phyloP scores from a whole-genome alignment of 2,329 filamentous ascomycete genomes.

The Aspergillus intermedius region DNA sequence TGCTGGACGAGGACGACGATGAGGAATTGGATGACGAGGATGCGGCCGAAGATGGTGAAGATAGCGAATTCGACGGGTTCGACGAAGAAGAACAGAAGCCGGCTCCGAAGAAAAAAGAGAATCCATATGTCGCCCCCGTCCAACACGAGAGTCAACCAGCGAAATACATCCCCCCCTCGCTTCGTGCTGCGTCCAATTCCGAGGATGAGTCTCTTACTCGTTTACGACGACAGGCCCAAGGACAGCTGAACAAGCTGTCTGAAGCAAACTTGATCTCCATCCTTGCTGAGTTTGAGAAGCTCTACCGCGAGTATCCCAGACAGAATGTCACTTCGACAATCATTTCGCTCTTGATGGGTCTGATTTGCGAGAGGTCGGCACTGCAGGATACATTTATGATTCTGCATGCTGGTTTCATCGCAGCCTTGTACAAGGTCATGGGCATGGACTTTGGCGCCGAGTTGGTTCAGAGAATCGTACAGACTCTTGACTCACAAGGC shows the following conservation, averaged over 20 bases:
- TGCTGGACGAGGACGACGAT: slow-evolving; percentile 24
- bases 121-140: slow-evolving; percentile 77
- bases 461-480: slow-evolving; percentile 69
- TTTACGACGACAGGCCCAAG: slow-evolving; percentile 74
- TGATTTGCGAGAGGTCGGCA: slow-evolving; percentile 70
- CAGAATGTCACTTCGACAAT: slow-evolving; percentile 79
- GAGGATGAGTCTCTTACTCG: slow-evolving; percentile 62
- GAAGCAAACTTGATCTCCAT: slow-evolving; percentile 86
- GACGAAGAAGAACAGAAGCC: slow-evolving; percentile 37
- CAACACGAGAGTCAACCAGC: slow-evolving; percentile 44
- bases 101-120: slow-evolving; percentile 58
- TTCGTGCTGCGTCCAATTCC: slow-evolving; percentile 58
- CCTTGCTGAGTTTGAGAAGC: slow-evolving; percentile 68
- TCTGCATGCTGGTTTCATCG: slow-evolving; percentile 80
- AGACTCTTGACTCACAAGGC: slow-evolving; percentile 65
- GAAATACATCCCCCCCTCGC: slow-evolving; percentile 82
- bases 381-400: slow-evolving; percentile 86
- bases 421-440: slow-evolving; percentile 78
- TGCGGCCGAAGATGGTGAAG: slow-evolving; percentile 22
- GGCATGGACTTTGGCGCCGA: slow-evolving; percentile 88
- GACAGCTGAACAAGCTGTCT: slow-evolving; percentile 84
- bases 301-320: slow-evolving; percentile 80
- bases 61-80: slow-evolving; percentile 29
- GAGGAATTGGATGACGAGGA: slow-evolving; percentile 27
- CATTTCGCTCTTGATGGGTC: slow-evolving; percentile 68